Evolutionary conservation across 306 rosid species (phyloP).

Genomic region (Albizia julibrissin): DNA sequence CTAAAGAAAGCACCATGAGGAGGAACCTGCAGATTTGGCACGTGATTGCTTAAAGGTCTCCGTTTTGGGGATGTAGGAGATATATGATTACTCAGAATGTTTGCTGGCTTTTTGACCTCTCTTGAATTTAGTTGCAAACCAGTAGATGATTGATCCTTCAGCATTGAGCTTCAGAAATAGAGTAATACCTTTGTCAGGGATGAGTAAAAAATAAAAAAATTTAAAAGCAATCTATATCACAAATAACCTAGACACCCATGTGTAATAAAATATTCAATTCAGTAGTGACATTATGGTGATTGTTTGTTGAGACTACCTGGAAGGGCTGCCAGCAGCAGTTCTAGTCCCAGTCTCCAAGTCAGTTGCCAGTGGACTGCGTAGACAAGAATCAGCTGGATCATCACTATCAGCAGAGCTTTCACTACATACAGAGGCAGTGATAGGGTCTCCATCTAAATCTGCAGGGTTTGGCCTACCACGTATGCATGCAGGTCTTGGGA

Average conservation of each 20-base stretch:
- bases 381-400: constrained; percentile 70
- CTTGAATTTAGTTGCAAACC: constrained; percentile 53
- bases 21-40: constrained; percentile 88
- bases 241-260: constrained; percentile 29
- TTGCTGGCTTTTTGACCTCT: constrained; percentile 58
- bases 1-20: constrained; percentile 77
- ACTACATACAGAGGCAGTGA: constrained; percentile 67
- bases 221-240: constrained; percentile 8
- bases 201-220: constrained; percentile 33
- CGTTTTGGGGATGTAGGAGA: constrained; percentile 71
- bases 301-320: constrained; percentile 67
- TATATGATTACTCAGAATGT: constrained; percentile 53
- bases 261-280: constrained; percentile 26
- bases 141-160: constrained; percentile 67
- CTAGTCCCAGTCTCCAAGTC: constrained; percentile 72
- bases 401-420: constrained; percentile 79
- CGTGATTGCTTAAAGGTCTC: constrained; percentile 80
- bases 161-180: constrained; percentile 59
- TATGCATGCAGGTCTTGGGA: constrained; percentile 79
- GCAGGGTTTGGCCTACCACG: constrained; percentile 57
- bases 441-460: constrained; percentile 81
- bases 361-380: constrained; percentile 71
- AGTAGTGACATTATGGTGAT: constrained; percentile 24
- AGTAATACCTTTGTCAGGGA: constrained; percentile 34
- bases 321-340: constrained; percentile 72